Percentiles rank a stretch among this genome's conserved stretches.
Evolutionary conservation across 805 yeast genomes (phyloP).

Genomic region (Metschnikowia proteae): DNA sequence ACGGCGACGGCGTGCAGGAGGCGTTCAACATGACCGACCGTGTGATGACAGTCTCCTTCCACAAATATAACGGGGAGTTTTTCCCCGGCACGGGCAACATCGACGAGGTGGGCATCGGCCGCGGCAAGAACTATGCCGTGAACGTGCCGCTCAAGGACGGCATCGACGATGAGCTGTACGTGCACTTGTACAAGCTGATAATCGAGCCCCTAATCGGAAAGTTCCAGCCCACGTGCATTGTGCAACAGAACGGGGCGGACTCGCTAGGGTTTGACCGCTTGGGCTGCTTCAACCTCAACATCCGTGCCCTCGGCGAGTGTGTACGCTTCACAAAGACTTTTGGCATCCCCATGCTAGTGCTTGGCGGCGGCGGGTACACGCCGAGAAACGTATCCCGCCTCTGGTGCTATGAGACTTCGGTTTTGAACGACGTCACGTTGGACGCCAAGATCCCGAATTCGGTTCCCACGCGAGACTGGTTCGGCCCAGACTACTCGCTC

Average conservation of each 20-base stretch:
- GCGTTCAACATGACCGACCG: conserved; percentile 93
- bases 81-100: conserved; percentile 97
- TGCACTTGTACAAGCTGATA: conserved; percentile 71
- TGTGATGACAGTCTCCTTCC: conserved; percentile 95
- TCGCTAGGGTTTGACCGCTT: conserved; percentile 88
- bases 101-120: conserved; percentile 84
- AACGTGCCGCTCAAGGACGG: conserved; percentile 95
- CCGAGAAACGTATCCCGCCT: conserved; percentile 91
- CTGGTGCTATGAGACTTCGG: conserved; percentile 93
- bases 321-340: conserved; percentile 85
- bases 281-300: conserved; percentile 90
- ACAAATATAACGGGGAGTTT: conserved; percentile 88
- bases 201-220: conserved; percentile 87
- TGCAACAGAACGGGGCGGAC: conserved; percentile 97
- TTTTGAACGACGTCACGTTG: conserved; percentile 58
- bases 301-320: conserved; percentile 93
- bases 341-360: conserved; percentile 83
- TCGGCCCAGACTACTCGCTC: conserved; percentile 86
- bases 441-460: conserved; percentile 53
- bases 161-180: conserved; percentile 86
- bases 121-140: conserved; percentile 82
- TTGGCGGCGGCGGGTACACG: conserved; percentile 98
- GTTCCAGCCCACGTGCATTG: conserved; percentile 91
- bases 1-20: conserved; percentile 98
- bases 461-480: conserved; percentile 75